Conservation (phyloP, 2,329 filamentous ascomycete genomes). For the Stylonectria norvegica region DNA sequence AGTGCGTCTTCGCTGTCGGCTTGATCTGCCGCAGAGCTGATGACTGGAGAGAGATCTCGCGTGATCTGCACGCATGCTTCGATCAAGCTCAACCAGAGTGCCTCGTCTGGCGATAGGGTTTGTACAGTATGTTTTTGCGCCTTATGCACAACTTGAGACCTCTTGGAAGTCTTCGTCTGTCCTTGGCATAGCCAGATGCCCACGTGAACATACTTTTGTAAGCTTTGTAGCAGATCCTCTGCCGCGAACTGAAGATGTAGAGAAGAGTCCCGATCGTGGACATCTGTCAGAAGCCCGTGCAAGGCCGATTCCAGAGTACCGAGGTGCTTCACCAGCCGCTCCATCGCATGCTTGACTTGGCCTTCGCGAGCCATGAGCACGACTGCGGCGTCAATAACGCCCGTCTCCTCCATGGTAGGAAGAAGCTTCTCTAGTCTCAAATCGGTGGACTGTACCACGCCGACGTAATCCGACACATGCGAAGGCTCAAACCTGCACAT, state of each 20-base stretch:
- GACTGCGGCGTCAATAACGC: conserved; percentile 88
- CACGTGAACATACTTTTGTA: conserved; percentile 88
- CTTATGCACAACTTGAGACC: conserved; percentile 45
- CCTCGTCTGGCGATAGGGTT: conserved; percentile 51
- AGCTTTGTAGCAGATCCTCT: conserved; percentile 68
- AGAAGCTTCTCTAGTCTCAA: conserved; percentile 76
- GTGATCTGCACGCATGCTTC: conserved; percentile 62
- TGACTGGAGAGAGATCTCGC: conserved; percentile 56
- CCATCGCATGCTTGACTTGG: conserved; percentile 77
- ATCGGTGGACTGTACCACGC: conserved; percentile 70
- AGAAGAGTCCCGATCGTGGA: conserved; percentile 52
- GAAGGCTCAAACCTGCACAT: conserved; percentile 83
- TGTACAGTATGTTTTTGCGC: conserved; percentile 44
- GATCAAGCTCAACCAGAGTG: conserved; percentile 59
- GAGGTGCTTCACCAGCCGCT: conserved; percentile 77
- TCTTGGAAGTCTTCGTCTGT: conserved; percentile 63
- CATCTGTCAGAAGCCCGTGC: conserved; percentile 65
- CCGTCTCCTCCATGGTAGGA: conserved; percentile 82
- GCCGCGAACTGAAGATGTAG: conserved; percentile 58
- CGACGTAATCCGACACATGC: conserved; percentile 83
- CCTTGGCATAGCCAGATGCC: conserved; percentile 94
- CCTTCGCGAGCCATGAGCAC: conserved; percentile 88
- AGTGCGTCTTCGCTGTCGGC: conserved; percentile 31
- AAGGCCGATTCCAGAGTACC: conserved; percentile 75
- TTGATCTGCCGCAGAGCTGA: conserved; percentile 37